Percentiles rank a stretch among this genome's conserved stretches.
Evolutionary conservation across 2,329 filamentous ascomycete genomes (phyloP).

Genomic region (Cytospora schulzeri): DNA sequence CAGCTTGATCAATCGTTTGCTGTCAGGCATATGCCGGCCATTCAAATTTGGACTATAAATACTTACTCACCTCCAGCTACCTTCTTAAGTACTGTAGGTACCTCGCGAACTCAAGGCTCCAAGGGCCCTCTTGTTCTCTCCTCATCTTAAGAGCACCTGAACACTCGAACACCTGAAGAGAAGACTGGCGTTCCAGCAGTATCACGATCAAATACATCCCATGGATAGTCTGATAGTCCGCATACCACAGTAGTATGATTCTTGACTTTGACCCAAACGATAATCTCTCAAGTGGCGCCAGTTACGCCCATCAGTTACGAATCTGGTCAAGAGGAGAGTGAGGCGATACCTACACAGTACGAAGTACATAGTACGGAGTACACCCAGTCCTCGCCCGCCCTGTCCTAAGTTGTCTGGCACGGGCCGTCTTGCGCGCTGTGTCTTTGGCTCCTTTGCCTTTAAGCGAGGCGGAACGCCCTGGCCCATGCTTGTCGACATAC

Average conservation of each 20-base stretch:
- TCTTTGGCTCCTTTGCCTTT: background rate
- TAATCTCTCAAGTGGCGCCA: background rate
- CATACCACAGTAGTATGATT: background rate
- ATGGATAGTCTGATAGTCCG: background rate
- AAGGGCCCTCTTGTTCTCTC: background rate
- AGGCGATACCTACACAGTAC: background rate
- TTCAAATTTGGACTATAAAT: background rate
- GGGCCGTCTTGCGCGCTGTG: background rate
- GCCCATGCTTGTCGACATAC: background rate
- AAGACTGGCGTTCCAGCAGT: background rate
- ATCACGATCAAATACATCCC: background rate
- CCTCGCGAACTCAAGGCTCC: background rate
- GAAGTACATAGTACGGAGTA: background rate
- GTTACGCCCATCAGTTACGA: background rate
- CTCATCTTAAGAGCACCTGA: background rate
- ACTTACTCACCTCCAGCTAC: too few relatives aligned
- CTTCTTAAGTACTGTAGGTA: too few relatives aligned
- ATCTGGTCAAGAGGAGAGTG: background rate
- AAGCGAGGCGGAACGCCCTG: background rate
- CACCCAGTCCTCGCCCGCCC: background rate
- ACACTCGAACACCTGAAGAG: background rate
- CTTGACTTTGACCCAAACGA: background rate
- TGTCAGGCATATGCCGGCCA: background rate
- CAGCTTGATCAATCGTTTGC: background rate
- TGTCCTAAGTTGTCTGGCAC: background rate